phyloP scores from a whole-genome alignment of 805 yeast genomes.

The Spathaspora hagerdaliae region DNA sequence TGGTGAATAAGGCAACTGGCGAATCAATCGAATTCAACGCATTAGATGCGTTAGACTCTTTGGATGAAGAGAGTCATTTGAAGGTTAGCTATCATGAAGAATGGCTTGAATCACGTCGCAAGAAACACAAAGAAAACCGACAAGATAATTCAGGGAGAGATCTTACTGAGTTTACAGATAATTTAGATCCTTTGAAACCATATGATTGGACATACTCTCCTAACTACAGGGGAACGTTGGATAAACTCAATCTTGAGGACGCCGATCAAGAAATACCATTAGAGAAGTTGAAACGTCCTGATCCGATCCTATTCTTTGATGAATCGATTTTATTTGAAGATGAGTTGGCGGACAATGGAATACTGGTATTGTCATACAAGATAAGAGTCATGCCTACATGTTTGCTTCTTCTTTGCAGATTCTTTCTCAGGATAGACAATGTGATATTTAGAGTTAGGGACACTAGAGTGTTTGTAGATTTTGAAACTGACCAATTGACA shows the following conservation, averaged over 20 bases:
- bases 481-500: constrained; percentile 56
- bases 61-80: constrained; percentile 30
- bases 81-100: constrained; percentile 82
- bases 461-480: constrained; percentile 79
- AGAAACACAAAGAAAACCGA: constrained; percentile 18
- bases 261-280: constrained; percentile 54
- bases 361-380: constrained; percentile 70
- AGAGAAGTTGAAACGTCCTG: constrained; percentile 63
- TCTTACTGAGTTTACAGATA: constrained; percentile 37
- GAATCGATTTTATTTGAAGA: constrained; percentile 90
- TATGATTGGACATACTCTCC: constrained; percentile 97
- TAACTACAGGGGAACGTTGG: constrained; percentile 60
- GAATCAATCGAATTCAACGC: constrained; percentile 66
- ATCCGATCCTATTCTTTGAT: constrained; percentile 85
- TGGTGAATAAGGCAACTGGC: constrained; percentile 37
- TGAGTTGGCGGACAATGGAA: constrained; percentile 95
- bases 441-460: constrained; percentile 83
- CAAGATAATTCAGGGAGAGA: constrained; percentile 20
- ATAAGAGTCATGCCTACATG: constrained; percentile 87
- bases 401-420: constrained; percentile 65
- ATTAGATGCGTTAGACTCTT: constrained; percentile 57
- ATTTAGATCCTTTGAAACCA: constrained; percentile 58
- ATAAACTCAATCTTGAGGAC: constrained; percentile 12
- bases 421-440: constrained; percentile 85
- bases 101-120: constrained; percentile 53